A percentile compares a stretch with the other conserved stretches of the same genome.
Conservation (phyloP, 1,139 yeast genomes). For the Geotrichum bryndzae region DNA sequence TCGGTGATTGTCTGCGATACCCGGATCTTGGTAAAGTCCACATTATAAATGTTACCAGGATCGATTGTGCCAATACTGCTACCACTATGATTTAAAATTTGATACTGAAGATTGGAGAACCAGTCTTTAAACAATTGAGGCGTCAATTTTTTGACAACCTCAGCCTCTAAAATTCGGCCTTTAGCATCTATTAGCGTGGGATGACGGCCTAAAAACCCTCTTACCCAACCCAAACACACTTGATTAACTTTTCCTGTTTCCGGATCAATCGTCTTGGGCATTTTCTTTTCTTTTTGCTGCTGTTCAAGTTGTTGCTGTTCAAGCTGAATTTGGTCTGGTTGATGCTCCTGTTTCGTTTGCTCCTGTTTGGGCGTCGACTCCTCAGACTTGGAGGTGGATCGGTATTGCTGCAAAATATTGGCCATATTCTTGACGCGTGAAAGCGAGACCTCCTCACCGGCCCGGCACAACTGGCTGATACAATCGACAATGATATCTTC, state of each 20-base stretch:
- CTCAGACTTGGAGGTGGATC: not conserved
- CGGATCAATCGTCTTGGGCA: conserved; percentile 8
- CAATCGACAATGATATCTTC: conserved; percentile 13
- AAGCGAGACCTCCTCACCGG: conserved; percentile 15
- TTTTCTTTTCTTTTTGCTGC: not conserved
- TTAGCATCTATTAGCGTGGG: conserved; percentile 14
- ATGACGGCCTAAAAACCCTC: conserved; percentile 17
- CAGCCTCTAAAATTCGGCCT: conserved; percentile 13
- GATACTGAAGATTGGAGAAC: conserved; percentile 1
- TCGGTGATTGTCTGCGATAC: conserved; percentile 10
- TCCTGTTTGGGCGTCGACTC: not conserved
- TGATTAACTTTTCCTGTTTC: conserved; percentile 14
- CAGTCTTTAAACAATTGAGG: conserved; percentile 5
- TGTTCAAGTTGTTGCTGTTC: not conserved
- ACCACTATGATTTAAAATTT: not conserved
- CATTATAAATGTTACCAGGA: conserved; percentile 10
- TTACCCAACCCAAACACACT: conserved; percentile 17
- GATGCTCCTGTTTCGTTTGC: not conserved
- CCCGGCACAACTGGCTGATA: conserved; percentile 6
- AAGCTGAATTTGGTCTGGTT: not conserved
- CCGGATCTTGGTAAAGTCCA: conserved; percentile 7
- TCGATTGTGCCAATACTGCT: not conserved
- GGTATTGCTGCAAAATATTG: conserved; percentile 14
- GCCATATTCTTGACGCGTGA: conserved; percentile 13
- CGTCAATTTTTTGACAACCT: not conserved